Evolutionary conservation across 75 land plant species (phyloP).

Genomic region (Sequoia sempervirens): DNA sequence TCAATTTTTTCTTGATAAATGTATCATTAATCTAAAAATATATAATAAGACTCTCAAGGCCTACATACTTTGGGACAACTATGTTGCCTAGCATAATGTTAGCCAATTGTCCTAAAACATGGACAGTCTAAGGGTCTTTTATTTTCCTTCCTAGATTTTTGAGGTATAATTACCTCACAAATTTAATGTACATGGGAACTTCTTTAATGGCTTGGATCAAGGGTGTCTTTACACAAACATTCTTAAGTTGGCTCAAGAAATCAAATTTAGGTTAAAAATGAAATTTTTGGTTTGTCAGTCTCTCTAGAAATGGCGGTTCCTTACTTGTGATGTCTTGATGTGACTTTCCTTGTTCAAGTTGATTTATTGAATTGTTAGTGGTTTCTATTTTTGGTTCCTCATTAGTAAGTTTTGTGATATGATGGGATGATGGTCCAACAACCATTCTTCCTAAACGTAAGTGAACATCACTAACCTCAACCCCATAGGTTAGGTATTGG

Average conservation of each 20-base stretch:
- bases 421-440: not conserved
- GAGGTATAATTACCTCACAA: not conserved
- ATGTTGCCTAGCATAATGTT: no score
- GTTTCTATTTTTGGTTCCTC: no score
- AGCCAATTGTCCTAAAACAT: no score
- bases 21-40: not conserved
- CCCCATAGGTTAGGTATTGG: no score
- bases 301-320: not conserved
- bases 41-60: not conserved
- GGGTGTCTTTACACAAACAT: not conserved
- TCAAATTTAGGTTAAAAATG: not conserved
- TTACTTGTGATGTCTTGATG: no score
- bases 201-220: not conserved
- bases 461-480: no score
- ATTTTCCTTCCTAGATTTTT: no score
- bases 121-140: no score
- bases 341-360: not conserved
- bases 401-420: not conserved
- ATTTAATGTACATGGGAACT: not conserved
- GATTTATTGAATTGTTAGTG: no score
- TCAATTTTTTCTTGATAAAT: not conserved
- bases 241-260: not conserved
- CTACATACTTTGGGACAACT: no score
- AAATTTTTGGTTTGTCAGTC: not conserved
- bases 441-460: not conserved